Conservation (phyloP, 202 grass and related monocot genomes). For the Carex arenaria region DNA sequence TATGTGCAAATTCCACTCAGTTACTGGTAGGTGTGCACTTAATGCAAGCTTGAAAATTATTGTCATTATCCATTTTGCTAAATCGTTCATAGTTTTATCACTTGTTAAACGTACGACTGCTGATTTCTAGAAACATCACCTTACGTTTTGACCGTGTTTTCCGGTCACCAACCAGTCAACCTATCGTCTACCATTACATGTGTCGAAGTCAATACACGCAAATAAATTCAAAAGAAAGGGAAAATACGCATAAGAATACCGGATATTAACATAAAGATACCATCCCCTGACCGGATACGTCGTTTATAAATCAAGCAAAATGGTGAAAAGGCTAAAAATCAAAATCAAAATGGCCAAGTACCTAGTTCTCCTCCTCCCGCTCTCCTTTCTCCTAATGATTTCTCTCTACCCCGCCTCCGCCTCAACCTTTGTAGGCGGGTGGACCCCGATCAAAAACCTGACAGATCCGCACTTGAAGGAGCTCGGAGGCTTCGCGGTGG, state of each 20-base stretch:
- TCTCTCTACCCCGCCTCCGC: neutral
- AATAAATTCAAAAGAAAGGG: too few species aligned
- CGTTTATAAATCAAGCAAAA: neutral
- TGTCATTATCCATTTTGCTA: too few species aligned
- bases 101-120: neutral
- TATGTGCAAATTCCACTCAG: too few species aligned
- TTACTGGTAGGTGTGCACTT: too few species aligned
- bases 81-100: neutral
- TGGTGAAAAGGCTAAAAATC: neutral
- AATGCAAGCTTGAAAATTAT: too few species aligned
- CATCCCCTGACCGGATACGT: neutral
- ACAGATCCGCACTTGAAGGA: conserved; percentile 32
- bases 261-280: too few species aligned
- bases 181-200: neutral
- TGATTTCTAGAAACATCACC: neutral
- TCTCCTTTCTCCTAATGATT: neutral
- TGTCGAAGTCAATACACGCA: neutral
- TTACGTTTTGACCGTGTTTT: neutral
- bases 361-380: neutral
- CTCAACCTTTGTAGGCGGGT: neutral
- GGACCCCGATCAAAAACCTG: conserved; percentile 31
- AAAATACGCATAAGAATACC: too few species aligned
- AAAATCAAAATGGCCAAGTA: neutral
- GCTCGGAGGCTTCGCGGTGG: conserved; percentile 43
- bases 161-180: conserved; percentile 4